phyloP scores from a whole-genome alignment of 2,329 filamentous ascomycete genomes.

The Intubia oerlemansii region DNA sequence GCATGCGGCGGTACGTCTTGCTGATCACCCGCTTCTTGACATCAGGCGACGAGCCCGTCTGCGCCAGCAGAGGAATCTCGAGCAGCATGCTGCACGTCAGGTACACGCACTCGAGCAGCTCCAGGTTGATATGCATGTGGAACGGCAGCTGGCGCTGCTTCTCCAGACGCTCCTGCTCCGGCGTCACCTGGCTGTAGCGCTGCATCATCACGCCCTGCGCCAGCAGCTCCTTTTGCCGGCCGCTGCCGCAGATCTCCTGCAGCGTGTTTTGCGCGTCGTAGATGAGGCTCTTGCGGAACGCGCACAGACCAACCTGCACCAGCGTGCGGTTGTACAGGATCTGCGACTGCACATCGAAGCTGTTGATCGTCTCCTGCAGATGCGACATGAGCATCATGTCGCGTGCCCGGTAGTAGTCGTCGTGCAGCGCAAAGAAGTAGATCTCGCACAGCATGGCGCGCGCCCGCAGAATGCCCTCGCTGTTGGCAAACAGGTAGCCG shows the following conservation, averaged over 20 bases:
- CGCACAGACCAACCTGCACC: conserved; percentile 93
- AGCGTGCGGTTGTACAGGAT: conserved; percentile 97
- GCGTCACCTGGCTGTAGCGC: conserved; percentile 85
- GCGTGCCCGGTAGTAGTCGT: conserved; percentile 91
- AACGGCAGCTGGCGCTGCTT: conserved; percentile 94
- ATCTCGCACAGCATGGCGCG: conserved; percentile 97
- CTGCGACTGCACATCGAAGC: conserved; percentile 91
- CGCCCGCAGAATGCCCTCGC: conserved; percentile 87
- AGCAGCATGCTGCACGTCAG: conserved; percentile 98
- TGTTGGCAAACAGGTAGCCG: conserved; percentile 86
- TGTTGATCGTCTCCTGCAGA: conserved; percentile 88
- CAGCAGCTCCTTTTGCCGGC: conserved; percentile 90
- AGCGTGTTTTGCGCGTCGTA: conserved; percentile 96
- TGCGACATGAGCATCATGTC: conserved; percentile 99
- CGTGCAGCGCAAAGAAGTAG: conserved; percentile 92
- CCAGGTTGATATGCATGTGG: conserved; percentile 99
- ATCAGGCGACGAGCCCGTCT: conserved; percentile 90
- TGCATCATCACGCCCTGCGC: conserved; percentile 98
- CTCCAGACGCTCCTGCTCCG: conserved; percentile 93
- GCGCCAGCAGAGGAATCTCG: conserved; percentile 89
- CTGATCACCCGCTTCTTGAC: conserved; percentile 95
- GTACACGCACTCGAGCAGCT: conserved; percentile 95
- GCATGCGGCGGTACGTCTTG: conserved; percentile 97
- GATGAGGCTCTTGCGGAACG: conserved; percentile 88
- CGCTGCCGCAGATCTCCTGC: conserved; percentile 94